Evolutionary conservation across 768 basidiomycete species (phyloP), one percentile per base, ranked within the genome.

Genomic region (Amyloporia xantha): DNA sequence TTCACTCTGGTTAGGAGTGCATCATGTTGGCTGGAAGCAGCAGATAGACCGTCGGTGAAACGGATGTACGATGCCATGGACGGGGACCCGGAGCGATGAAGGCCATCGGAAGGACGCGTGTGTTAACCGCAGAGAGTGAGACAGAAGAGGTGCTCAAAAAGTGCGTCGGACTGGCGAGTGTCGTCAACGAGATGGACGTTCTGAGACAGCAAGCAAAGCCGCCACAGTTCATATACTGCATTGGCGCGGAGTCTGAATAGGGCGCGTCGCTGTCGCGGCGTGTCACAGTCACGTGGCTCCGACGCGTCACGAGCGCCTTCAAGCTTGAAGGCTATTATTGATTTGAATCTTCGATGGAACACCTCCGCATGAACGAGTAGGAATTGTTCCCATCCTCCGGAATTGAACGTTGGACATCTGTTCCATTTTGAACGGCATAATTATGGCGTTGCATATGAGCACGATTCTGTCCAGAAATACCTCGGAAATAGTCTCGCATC

Each of bases 21-120:
- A 72, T 64, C 65, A 57, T 75, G 76, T 72, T 78, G 76, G 75
- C 72, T 75, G 68, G 62, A 66, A 68, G 52, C 53, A 63, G 62
- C 56, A 56, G 59, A 46, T 54, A 53, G 56, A 50, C 56, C 52
- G 49, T 54, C 63, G 71, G 67, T 26, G 56, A 59, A 59, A 53
- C 36, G 52, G 51, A 57, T 49, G 47, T 48, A 56, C 48, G 33
- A 53, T 52, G 57, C 47, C 45, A 39, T 53, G 62, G 65, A 64
- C 66, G 52, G 67, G 70, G 61, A 64, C 75, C 75, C 59, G 73
- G 74, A 73, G 76, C 75, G 75, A 68, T 73, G 58, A 65, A 61
- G 71, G 75, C 27, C 49, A 38, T 55, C 44, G 42, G 39, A 55
- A 55, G 57, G 56, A 44, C 48, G 37, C 48, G 46, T 35, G 37